phyloP scores from a whole-genome alignment of 805 yeast genomes.

The Jamesozyma lodderae region DNA sequence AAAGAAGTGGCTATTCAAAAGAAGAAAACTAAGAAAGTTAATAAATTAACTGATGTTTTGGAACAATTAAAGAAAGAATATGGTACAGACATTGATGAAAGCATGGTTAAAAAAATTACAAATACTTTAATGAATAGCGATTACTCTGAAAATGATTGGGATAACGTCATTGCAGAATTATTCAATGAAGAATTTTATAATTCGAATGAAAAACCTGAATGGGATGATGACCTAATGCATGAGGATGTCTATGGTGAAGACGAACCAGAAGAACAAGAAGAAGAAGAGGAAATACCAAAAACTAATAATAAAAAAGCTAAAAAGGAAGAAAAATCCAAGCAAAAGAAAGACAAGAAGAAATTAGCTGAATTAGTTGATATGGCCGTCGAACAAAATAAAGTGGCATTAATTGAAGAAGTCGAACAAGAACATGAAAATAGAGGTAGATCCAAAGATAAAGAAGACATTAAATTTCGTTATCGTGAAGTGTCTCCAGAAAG shows the following conservation, averaged over 20 bases:
- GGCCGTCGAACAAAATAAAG: slow-evolving; percentile 65
- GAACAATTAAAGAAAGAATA: slow-evolving; percentile 36
- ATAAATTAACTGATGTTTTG: slow-evolving; percentile 61
- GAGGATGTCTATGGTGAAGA: slow-evolving; percentile 37
- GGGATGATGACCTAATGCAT: slow-evolving; percentile 48
- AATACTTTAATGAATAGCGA: slow-evolving; percentile 75
- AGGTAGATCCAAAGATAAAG: slow-evolving; percentile 45
- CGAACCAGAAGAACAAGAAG: slow-evolving; percentile 33
- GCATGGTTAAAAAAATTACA: slow-evolving; percentile 57
- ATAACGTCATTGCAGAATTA: slow-evolving; percentile 68
- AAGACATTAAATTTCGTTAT: slow-evolving; percentile 58
- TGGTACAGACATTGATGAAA: slow-evolving; percentile 43
- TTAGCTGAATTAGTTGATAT: slow-evolving; percentile 62
- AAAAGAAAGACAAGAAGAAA: slow-evolving; percentile 53
- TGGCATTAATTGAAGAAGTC: slow-evolving; percentile 58
- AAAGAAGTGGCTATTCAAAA: slow-evolving; percentile 55
- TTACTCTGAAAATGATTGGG: slow-evolving; percentile 89
- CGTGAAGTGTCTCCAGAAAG: slow-evolving; percentile 94
- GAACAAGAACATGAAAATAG: slow-evolving; percentile 45
- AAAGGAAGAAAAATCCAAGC: slow-evolving; percentile 45
- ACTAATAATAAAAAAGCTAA: slow-evolving; percentile 36
- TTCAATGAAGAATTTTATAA: slow-evolving; percentile 78
- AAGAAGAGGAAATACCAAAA: slow-evolving; percentile 25
- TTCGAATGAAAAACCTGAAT: slow-evolving; percentile 49
- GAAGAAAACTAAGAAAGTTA: slow-evolving; percentile 68